These are phyloP conservation scores for Symbiodinium pilosum DNA, from an alignment of 73 alveolate species.

Conservation along the genomic window DNA sequence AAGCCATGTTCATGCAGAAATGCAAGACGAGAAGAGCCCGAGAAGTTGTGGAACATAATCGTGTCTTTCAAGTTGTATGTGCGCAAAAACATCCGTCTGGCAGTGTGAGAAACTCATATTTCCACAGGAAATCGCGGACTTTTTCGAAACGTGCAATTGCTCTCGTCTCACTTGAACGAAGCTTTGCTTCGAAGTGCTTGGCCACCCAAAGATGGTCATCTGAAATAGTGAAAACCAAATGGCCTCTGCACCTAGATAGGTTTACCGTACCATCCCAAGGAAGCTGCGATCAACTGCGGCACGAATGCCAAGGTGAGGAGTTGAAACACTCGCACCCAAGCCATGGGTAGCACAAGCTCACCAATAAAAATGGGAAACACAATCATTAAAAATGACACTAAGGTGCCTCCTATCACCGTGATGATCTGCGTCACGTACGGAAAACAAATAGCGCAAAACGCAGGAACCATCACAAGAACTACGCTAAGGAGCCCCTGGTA, in stretches of 20 bases:
- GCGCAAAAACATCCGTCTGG: too few relatives aligned
- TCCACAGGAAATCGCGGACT: too few relatives aligned
- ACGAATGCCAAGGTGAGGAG: neutral
- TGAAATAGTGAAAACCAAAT: too few relatives aligned
- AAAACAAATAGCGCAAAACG: neutral
- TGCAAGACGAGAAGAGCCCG: too few relatives aligned
- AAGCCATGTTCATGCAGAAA: too few relatives aligned
- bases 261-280: neutral
- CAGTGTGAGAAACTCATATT: too few relatives aligned
- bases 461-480: constrained; percentile 33
- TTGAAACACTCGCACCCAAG: neutral
- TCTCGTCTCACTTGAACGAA: neutral
- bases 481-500: constrained; percentile 11
- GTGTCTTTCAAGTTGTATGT: too few relatives aligned
- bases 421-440: constrained; percentile 38
- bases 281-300: neutral
- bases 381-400: constrained; percentile 55
- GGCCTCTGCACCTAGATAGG: neutral
- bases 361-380: constrained; percentile 34
- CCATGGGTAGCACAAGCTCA: neutral
- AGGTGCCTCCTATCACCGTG: constrained; percentile 73
- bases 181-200: constrained; percentile 20
- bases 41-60: too few relatives aligned
- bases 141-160: too few relatives aligned
- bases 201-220: too few relatives aligned